Percentiles rank a stretch among this genome's conserved stretches.
Conservation (phyloP, 495 filamentous ascomycete species). For the Filosporella fistucella region DNA sequence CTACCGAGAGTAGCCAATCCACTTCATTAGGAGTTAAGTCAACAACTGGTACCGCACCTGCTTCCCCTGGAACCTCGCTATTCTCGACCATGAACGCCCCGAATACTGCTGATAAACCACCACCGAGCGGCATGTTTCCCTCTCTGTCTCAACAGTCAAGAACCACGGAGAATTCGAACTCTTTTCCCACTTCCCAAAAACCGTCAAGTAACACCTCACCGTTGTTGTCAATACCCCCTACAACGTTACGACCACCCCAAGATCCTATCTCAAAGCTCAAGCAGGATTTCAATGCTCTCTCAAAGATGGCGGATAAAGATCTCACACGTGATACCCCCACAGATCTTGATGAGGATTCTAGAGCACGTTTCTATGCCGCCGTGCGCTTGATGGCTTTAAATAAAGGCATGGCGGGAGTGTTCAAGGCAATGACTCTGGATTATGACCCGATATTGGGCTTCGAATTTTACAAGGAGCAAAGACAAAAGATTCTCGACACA, state of each 20-base stretch:
- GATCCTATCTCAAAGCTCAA: no score
- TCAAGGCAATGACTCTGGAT: not conserved
- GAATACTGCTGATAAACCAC: constrained; percentile 4
- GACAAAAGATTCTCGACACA: constrained; percentile 11
- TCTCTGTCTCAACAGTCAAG: not conserved
- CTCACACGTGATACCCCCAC: constrained; percentile 14
- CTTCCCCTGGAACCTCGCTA: not conserved
- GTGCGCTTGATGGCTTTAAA: constrained; percentile 24
- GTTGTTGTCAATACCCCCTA: no score
- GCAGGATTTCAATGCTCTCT: no score
- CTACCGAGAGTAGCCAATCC: not conserved
- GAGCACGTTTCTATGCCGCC: constrained; percentile 14
- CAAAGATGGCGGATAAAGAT: constrained; percentile 6
- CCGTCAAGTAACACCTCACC: no score
- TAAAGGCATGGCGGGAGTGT: constrained; percentile 15
- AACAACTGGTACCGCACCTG: not conserved
- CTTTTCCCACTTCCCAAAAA: no score
- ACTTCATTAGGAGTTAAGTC: not conserved
- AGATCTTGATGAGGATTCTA: constrained; percentile 14
- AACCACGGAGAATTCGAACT: no score
- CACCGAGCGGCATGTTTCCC: constrained; percentile 14
- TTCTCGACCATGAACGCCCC: constrained; percentile 9
- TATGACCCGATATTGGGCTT: constrained; percentile 7
- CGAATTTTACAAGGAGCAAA: constrained; percentile 15
- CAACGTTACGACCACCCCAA: no score